These are phyloP conservation scores for Trypanosoma avium DNA, from an alignment of 208 protist species.

Conservation along the genomic window DNA sequence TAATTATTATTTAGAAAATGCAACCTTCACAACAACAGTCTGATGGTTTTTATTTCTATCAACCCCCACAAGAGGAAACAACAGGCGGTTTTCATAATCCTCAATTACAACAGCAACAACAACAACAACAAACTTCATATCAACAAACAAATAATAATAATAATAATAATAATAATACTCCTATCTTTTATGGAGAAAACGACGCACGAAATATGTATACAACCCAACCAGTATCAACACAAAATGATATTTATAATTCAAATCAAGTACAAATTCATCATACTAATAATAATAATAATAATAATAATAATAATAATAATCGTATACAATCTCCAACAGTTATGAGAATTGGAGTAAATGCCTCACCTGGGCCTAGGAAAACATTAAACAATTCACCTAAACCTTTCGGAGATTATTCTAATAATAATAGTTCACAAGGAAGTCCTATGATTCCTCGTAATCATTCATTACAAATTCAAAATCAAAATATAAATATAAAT, in stretches of 20 bases:
- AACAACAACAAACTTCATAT: too few species aligned
- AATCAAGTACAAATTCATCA: too few species aligned
- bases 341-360: too few species aligned
- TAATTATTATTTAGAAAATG: background rate
- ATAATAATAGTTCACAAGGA: background rate
- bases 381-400: too few species aligned
- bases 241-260: too few species aligned
- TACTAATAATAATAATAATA: background rate
- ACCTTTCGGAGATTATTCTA: conserved; percentile 1
- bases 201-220: background rate
- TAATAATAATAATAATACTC: background rate
- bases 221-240: too few species aligned
- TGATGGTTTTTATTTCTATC: conserved; percentile 14
- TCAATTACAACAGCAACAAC: background rate
- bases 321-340: too few species aligned
- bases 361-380: too few species aligned
- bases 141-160: background rate
- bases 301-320: background rate
- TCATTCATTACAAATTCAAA: too few species aligned
- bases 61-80: background rate
- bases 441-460: background rate
- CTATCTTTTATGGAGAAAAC: conserved; percentile 10
- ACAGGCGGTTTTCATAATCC: background rate
- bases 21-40: conserved; percentile 19
- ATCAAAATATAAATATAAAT: too few species aligned